phyloP scores from a whole-genome alignment of 495 filamentous ascomycete species.

The Choiromyces venosus region DNA sequence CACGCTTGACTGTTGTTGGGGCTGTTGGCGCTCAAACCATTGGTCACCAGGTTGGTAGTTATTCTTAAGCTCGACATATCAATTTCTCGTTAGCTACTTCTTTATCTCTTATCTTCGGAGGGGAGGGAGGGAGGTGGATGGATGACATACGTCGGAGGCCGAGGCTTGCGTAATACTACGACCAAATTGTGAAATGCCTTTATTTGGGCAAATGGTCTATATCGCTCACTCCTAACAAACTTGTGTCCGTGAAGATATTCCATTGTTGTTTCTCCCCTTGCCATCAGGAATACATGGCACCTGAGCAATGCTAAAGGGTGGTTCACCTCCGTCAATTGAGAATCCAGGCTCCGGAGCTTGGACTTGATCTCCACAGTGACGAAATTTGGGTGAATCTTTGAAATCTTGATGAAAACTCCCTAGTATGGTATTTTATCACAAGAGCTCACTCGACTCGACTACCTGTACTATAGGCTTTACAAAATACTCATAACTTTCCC shows the following conservation, averaged over 20 bases:
- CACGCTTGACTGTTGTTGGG: background rate
- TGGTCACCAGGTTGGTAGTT: constrained; percentile 76
- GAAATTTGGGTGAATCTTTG: too few species aligned
- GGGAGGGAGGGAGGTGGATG: too few species aligned
- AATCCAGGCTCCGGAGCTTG: too few species aligned
- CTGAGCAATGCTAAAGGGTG: constrained; percentile 78
- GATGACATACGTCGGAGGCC: constrained; percentile 64
- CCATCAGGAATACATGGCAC: constrained; percentile 87
- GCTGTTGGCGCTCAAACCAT: constrained; percentile 57
- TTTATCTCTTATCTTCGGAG: background rate
- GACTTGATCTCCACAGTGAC: too few species aligned
- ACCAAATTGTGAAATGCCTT: constrained; percentile 73
- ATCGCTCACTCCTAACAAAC: constrained; percentile 82
- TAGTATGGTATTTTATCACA: too few species aligned
- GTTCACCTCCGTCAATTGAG: too few species aligned
- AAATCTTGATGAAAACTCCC: too few species aligned
- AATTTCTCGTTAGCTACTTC: constrained; percentile 17
- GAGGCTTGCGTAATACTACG: constrained; percentile 70
- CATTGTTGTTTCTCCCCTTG: constrained; percentile 84
- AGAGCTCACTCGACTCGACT: too few species aligned
- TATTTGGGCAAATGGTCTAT: constrained; percentile 81
- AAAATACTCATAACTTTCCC: too few species aligned
- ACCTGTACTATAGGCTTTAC: too few species aligned
- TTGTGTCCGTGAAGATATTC: constrained; percentile 96
- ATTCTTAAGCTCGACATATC: constrained; percentile 73